phyloP scores from a whole-genome alignment of 139 green algal species.

The Auxenochlorella pyrenoidosa region DNA sequence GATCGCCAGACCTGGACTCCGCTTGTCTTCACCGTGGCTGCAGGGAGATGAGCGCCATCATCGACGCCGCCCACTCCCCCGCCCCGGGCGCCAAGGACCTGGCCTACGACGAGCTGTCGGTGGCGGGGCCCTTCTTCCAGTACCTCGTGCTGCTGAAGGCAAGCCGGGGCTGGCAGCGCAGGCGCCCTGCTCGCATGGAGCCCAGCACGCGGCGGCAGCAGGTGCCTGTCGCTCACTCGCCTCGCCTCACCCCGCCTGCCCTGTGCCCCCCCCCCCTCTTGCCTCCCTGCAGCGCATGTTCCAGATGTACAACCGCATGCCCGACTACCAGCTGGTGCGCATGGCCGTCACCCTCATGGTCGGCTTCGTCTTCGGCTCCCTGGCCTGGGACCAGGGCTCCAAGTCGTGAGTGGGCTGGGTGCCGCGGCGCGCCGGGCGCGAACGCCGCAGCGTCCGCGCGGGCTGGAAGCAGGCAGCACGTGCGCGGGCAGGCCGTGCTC shows the following conservation, averaged over 20 bases:
- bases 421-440: too few relatives aligned
- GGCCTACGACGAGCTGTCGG: slow-evolving; percentile 1
- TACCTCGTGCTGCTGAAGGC: slow-evolving; percentile 37
- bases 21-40: background rate
- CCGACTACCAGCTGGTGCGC: slow-evolving; percentile 61
- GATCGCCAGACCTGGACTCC: too few relatives aligned
- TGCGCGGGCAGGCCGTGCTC: too few relatives aligned
- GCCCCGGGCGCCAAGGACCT: slow-evolving; percentile 14
- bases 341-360: slow-evolving; percentile 60
- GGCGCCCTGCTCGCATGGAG: too few relatives aligned
- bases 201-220: too few relatives aligned
- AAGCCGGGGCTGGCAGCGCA: too few relatives aligned
- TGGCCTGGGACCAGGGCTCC: slow-evolving; percentile 35
- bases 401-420: slow-evolving; percentile 26
- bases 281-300: slow-evolving; percentile 51
- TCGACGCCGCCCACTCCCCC: slow-evolving; percentile 9
- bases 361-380: slow-evolving; percentile 56
- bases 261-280: slow-evolving; percentile 16
- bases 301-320: slow-evolving; percentile 53
- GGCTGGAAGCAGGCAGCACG: too few relatives aligned
- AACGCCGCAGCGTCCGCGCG: too few relatives aligned
- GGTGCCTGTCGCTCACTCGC: too few relatives aligned
- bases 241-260: too few relatives aligned
- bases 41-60: slow-evolving; percentile 19
- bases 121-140: slow-evolving; percentile 34